Evolutionary conservation across 1,284 basidiomycete species (phyloP).

Genomic region (Agroathelia rolfsii): DNA sequence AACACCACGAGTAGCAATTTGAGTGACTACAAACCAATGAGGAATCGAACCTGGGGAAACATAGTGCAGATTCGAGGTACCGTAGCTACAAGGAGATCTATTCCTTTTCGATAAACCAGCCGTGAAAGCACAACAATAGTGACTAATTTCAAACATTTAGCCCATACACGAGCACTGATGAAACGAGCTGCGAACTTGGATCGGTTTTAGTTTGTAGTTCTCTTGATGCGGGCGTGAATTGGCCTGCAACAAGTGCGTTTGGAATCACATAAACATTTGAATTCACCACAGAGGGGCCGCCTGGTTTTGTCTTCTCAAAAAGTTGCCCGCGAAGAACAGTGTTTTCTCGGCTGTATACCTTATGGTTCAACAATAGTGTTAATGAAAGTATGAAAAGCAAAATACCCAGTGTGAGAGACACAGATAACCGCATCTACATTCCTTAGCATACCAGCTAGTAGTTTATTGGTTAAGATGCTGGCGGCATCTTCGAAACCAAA

Average conservation of each 20-base stretch:
- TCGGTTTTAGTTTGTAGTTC: slow-evolving; percentile 45
- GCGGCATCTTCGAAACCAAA: slow-evolving; percentile 98
- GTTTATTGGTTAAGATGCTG: slow-evolving; percentile 94
- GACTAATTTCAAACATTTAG: slow-evolving; percentile 36
- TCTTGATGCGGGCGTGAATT: slow-evolving; percentile 62
- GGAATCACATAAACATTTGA: slow-evolving; percentile 83
- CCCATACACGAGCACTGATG: neutral
- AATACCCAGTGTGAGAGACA: slow-evolving; percentile 93
- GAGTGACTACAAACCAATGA: slow-evolving; percentile 80
- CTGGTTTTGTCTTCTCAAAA: slow-evolving; percentile 35
- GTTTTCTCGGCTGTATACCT: slow-evolving; percentile 69
- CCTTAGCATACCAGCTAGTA: slow-evolving; percentile 76
- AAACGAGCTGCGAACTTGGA: slow-evolving; percentile 19
- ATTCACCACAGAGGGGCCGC: slow-evolving; percentile 40
- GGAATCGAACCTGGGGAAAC: slow-evolving; percentile 80
- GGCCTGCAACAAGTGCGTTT: slow-evolving; percentile 84
- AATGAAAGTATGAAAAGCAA: slow-evolving; percentile 4
- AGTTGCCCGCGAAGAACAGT: slow-evolving; percentile 84
- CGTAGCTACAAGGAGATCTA: slow-evolving; percentile 89
- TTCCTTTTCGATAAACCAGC: slow-evolving; percentile 94
- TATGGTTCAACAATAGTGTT: slow-evolving; percentile 4
- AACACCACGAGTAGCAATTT: neutral
- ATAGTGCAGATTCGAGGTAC: slow-evolving; percentile 82
- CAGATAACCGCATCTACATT: slow-evolving; percentile 94
- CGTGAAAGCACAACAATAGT: slow-evolving; percentile 92